Conservation (phyloP, 1,284 basidiomycete genomes). For the Vanrija humicola region DNA sequence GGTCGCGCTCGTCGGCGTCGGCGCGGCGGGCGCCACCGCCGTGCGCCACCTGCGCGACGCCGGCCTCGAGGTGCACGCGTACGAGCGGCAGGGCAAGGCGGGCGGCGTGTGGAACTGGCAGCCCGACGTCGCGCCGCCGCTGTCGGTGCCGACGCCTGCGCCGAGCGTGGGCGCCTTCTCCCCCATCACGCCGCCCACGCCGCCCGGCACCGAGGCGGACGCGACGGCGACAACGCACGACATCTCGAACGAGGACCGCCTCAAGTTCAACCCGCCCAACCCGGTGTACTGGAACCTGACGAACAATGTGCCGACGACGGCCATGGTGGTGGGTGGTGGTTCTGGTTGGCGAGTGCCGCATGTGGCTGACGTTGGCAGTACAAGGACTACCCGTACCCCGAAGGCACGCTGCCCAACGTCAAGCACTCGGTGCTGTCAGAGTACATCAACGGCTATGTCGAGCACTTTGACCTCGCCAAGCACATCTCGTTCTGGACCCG, state of each 20-base stretch:
- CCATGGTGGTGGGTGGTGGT: constrained; percentile 20
- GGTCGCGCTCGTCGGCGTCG: constrained; percentile 8
- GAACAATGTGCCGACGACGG: constrained; percentile 51
- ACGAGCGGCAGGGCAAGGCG: constrained; percentile 3
- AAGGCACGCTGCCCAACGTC: constrained; percentile 20
- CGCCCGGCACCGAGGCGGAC: too few relatives aligned
- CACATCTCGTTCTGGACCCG: constrained; percentile 54
- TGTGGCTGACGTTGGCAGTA: constrained; percentile 10
- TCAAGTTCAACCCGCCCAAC: constrained; percentile 48
- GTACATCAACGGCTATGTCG: constrained; percentile 42
- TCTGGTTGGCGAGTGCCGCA: constrained; percentile 15
- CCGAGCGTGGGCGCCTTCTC: constrained; percentile 49
- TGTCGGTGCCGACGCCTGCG: constrained; percentile 50
- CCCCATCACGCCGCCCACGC: constrained; percentile 29
- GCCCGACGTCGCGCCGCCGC: constrained; percentile 47
- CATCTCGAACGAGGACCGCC: background rate
- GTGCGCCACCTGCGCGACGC: constrained; percentile 8
- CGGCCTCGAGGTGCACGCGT: constrained; percentile 1
- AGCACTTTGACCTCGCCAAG: constrained; percentile 49
- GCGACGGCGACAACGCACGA: background rate
- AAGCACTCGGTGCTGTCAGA: constrained; percentile 21
- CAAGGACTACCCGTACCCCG: constrained; percentile 31
- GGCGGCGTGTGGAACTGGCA: constrained; percentile 22
- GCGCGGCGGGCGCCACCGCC: constrained; percentile 4
- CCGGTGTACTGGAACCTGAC: constrained; percentile 52